Conservation (phyloP, 2,329 filamentous ascomycete genomes). For the Nemania diffusa region DNA sequence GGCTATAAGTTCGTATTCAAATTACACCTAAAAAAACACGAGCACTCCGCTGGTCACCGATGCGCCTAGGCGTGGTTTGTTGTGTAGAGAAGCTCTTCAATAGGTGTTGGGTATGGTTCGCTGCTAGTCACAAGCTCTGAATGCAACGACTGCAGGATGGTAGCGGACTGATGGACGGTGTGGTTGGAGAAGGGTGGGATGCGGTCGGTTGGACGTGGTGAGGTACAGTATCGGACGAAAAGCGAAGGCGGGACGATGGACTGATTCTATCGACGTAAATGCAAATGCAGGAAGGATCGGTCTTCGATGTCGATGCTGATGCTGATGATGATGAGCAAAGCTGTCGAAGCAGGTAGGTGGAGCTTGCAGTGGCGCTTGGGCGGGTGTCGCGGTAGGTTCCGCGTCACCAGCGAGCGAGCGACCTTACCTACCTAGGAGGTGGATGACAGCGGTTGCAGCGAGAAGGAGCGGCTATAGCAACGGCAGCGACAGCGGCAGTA, state of each 20-base stretch:
- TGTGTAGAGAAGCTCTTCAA: slow-evolving; percentile 8
- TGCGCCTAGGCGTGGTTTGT: background rate
- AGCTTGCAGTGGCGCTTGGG: slow-evolving; percentile 30
- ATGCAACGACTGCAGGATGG: slow-evolving; percentile 17
- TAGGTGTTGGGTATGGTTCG: slow-evolving; percentile 15
- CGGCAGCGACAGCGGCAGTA: slow-evolving; percentile 8
- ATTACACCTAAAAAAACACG: slow-evolving; percentile 21
- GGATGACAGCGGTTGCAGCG: slow-evolving; percentile 14
- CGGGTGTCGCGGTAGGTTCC: slow-evolving; percentile 35
- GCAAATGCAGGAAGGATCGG: slow-evolving; percentile 20
- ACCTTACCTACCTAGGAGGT: background rate
- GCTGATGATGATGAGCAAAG: slow-evolving; percentile 27
- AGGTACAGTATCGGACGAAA: slow-evolving; percentile 10
- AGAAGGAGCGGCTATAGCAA: too few relatives aligned
- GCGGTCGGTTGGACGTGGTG: slow-evolving; percentile 18
- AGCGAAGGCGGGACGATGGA: slow-evolving; percentile 13
- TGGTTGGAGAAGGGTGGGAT: slow-evolving; percentile 18
- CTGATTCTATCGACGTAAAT: slow-evolving; percentile 20
- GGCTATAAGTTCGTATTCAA: slow-evolving; percentile 37
- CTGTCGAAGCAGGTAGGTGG: slow-evolving; percentile 27
- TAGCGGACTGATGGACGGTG: background rate
- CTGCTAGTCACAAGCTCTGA: background rate
- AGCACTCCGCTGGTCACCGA: slow-evolving; percentile 5
- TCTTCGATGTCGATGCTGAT: slow-evolving; percentile 22
- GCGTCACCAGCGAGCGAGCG: slow-evolving; percentile 19